Evolutionary conservation across 495 filamentous ascomycete species (phyloP).

Genomic region (Penicillium alfredii): DNA sequence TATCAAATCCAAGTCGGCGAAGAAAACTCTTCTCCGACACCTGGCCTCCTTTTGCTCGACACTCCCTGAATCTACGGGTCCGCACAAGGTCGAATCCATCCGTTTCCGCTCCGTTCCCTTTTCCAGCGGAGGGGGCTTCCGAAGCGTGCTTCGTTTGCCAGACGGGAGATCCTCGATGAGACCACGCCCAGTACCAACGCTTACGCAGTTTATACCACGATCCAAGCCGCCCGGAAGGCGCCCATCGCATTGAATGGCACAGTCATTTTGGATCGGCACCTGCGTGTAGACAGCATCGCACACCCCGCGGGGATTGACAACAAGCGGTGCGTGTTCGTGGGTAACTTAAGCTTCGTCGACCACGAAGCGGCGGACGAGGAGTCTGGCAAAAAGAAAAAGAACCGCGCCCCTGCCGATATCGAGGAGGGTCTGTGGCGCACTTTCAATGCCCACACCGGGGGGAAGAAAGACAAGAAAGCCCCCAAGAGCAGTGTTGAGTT

Average conservation of each 20-base stretch:
- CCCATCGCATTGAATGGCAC: slow-evolving; percentile 74
- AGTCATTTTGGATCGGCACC: slow-evolving; percentile 76
- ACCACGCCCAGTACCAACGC: slow-evolving; percentile 94
- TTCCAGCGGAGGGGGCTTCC: slow-evolving; percentile 61
- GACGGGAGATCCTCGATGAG: slow-evolving; percentile 71
- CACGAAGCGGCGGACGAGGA: slow-evolving; percentile 66
- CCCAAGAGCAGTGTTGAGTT: slow-evolving; percentile 76
- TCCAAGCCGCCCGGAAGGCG: slow-evolving; percentile 68
- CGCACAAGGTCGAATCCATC: slow-evolving; percentile 76
- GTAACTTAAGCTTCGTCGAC: slow-evolving; percentile 92
- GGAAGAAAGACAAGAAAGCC: slow-evolving; percentile 37
- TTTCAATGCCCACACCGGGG: slow-evolving; percentile 51
- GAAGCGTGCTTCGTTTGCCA: slow-evolving; percentile 83
- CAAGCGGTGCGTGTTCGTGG: slow-evolving; percentile 89
- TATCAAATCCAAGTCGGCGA: slow-evolving; percentile 72
- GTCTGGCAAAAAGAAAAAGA: slow-evolving; percentile 51
- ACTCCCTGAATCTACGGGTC: slow-evolving; percentile 36
- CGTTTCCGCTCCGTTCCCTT: slow-evolving; percentile 92
- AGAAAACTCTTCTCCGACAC: slow-evolving; percentile 69
- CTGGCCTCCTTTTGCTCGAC: slow-evolving; percentile 49
- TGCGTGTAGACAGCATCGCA: slow-evolving; percentile 83
- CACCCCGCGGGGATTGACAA: slow-evolving; percentile 80
- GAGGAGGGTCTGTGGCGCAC: slow-evolving; percentile 94
- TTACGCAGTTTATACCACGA: slow-evolving; percentile 78
- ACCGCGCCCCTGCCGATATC: slow-evolving; percentile 70